phyloP scores from a whole-genome alignment of 2,329 filamentous ascomycete genomes.

The Fonsecaea erecta region DNA sequence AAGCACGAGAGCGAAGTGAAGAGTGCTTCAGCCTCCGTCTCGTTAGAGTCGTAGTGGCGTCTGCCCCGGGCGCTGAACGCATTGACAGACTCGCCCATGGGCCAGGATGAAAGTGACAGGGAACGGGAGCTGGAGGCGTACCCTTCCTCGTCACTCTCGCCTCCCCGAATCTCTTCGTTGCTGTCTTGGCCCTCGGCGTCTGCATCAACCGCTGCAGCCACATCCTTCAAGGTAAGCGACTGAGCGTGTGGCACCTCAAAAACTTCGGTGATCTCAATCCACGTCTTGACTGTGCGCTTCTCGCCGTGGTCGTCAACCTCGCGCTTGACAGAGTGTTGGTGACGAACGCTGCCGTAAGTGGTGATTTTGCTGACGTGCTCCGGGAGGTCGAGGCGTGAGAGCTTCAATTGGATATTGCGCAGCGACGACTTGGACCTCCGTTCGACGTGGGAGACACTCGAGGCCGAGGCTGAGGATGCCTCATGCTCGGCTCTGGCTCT shows the following conservation, averaged over 20 bases:
- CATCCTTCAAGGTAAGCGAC: conserved; percentile 15
- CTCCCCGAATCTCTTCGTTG: conserved; percentile 43
- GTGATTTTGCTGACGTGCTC: conserved; percentile 22
- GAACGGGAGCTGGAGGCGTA: background rate
- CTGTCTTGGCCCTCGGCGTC: background rate
- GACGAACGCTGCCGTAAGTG: conserved; percentile 19
- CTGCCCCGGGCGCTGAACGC: background rate
- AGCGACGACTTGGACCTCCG: background rate
- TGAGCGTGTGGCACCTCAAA: conserved; percentile 21
- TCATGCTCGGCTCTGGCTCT: background rate
- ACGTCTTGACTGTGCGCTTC: conserved; percentile 29
- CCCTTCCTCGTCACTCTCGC: conserved; percentile 3
- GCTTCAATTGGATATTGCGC: conserved; percentile 8
- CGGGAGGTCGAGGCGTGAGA: conserved; percentile 17
- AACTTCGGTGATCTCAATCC: conserved; percentile 29
- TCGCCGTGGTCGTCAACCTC: conserved; percentile 22
- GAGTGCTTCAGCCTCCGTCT: conserved; percentile 6
- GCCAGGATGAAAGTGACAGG: background rate
- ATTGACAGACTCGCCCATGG: background rate
- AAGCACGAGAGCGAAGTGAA: conserved; percentile 7
- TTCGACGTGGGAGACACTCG: background rate
- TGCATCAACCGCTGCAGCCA: conserved; percentile 20
- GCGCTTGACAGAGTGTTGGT: conserved; percentile 23
- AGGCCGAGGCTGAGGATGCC: background rate
- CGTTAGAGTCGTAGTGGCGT: background rate